These are phyloP conservation scores for Colletotrichum sp. DNA, from an alignment of 2,329 filamentous ascomycete genomes.

Conservation along the genomic window DNA sequence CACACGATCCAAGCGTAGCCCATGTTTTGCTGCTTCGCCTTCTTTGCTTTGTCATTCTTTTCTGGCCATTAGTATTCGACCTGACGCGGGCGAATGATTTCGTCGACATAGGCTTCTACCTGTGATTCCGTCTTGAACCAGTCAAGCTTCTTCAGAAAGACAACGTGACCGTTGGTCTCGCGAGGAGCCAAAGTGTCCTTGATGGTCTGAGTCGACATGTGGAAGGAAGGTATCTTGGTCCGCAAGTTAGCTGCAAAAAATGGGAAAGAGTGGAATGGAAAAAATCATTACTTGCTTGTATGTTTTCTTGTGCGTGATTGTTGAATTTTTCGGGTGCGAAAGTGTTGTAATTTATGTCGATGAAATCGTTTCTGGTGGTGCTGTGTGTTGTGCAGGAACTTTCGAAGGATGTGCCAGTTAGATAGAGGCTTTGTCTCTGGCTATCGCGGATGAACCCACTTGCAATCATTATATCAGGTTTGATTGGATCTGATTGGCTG, in stretches of 20 bases:
- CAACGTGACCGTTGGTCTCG: background rate
- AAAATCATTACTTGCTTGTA: too few species aligned
- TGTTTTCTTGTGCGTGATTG: too few species aligned
- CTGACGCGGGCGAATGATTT: too few species aligned
- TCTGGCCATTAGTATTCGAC: background rate
- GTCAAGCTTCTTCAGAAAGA: background rate
- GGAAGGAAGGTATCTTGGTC: background rate
- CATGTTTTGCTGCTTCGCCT: fast-evolving
- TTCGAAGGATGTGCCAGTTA: too few species aligned
- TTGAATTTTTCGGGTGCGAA: too few species aligned
- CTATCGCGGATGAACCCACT: fast-evolving
- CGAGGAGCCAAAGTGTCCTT: background rate
- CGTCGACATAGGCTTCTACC: too few species aligned
- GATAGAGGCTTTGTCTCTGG: too few species aligned
- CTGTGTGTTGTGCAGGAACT: too few species aligned
- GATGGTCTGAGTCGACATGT: background rate
- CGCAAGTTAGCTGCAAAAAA: background rate
- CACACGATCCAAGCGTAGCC: background rate
- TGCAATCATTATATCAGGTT: fast-evolving
- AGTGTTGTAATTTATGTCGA: too few species aligned
- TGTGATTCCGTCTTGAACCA: background rate
- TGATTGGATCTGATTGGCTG: fast-evolving
- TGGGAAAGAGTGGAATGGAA: too few species aligned
- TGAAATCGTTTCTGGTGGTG: too few species aligned
- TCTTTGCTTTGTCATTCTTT: background rate